Evolutionary conservation across 2,329 filamentous ascomycete species (phyloP).

Genomic region (Ophiosphaerella herpotricha): DNA sequence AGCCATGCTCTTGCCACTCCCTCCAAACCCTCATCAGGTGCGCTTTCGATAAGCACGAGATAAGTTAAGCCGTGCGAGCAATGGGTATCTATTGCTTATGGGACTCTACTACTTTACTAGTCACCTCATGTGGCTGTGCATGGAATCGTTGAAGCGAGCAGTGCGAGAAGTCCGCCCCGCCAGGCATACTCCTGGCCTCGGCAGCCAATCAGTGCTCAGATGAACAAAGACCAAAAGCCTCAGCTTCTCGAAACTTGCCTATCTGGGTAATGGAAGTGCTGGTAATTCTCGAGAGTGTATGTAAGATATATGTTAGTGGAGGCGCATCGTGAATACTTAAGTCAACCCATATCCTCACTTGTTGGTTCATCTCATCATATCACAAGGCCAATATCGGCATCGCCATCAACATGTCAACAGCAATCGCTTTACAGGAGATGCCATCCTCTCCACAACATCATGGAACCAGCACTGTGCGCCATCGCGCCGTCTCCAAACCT

Average conservation of each 20-base stretch:
- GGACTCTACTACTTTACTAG: too few relatives aligned
- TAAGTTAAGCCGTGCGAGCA: too few relatives aligned
- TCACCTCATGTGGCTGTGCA: constrained; percentile 10
- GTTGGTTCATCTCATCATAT: not conserved
- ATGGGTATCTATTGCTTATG: too few relatives aligned
- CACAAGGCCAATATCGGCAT: not conserved
- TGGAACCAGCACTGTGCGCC: constrained; percentile 9
- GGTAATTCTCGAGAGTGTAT: not conserved
- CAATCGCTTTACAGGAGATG: constrained; percentile 24
- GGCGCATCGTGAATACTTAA: constrained; percentile 1
- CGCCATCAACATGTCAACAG: constrained; percentile 20
- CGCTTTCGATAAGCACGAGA: too few relatives aligned
- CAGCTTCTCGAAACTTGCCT: not conserved
- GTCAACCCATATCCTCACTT: not conserved
- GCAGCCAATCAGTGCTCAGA: constrained; percentile 11
- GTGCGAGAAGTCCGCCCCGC: constrained; percentile 15
- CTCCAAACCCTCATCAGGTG: too few relatives aligned
- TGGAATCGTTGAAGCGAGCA: constrained; percentile 17
- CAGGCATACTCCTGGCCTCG: constrained; percentile 7
- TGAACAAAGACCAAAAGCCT: not conserved
- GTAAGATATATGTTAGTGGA: not conserved
- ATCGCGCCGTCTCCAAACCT: constrained; percentile 10
- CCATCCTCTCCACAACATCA: not conserved
- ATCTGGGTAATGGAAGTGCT: not conserved
- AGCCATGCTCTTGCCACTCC: too few relatives aligned